These are phyloP conservation scores for Alternaria metachromatica DNA, from an alignment of 2,329 filamentous ascomycete species.

Conservation along the genomic window DNA sequence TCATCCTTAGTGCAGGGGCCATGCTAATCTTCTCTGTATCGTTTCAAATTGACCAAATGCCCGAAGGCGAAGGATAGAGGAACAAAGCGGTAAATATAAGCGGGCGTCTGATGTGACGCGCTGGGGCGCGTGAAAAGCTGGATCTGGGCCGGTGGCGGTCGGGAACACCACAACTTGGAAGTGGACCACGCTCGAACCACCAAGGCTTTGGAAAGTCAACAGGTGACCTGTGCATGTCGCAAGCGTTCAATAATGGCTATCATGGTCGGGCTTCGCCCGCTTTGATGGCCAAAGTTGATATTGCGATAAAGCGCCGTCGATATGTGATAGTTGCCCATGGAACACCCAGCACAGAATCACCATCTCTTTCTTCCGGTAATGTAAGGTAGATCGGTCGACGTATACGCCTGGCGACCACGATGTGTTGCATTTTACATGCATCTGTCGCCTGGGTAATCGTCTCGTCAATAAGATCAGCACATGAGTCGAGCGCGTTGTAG, in stretches of 20 bases:
- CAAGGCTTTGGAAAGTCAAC: not conserved
- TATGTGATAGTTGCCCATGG: fast-evolving
- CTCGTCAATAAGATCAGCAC: not conserved
- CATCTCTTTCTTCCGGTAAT: not conserved
- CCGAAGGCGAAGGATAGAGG: conserved; percentile 15
- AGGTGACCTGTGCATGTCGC: not conserved
- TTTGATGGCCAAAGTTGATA: not conserved
- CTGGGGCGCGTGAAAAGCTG: not conserved
- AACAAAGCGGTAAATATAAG: not conserved
- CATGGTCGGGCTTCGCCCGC: not conserved
- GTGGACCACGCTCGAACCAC: not conserved
- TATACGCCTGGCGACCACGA: not conserved
- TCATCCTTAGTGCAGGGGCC: conserved; percentile 87
- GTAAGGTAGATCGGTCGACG: fast-evolving
- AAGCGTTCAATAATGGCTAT: too few species aligned
- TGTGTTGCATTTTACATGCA: not conserved
- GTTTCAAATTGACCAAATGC: conserved; percentile 39
- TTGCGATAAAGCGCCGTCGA: too few species aligned
- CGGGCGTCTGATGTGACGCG: fast-evolving
- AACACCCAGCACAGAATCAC: not conserved
- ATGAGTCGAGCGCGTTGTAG: not conserved
- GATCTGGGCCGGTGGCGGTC: not conserved
- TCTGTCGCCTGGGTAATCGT: not conserved
- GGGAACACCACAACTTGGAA: not conserved
- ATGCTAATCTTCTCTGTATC: conserved; percentile 54